phyloP scores from a whole-genome alignment of 176 grass and related monocot genomes.

The Musa acuminata region DNA sequence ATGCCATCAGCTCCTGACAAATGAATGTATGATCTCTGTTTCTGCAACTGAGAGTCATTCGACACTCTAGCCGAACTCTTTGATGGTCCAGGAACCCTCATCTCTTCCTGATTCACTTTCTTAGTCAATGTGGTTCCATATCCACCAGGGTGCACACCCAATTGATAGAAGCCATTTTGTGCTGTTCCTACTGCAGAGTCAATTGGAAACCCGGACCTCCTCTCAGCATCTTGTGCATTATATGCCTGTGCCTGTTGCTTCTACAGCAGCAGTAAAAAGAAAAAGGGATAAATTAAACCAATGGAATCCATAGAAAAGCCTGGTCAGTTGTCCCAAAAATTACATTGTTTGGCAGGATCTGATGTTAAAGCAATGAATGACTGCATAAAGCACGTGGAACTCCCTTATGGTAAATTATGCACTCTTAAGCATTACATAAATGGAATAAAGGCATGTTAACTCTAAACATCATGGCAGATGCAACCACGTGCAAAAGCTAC shows the following conservation, averaged over 20 bases:
- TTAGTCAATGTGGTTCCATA: slow-evolving; percentile 23
- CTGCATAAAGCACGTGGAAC: too few species aligned
- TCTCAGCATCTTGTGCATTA: slow-evolving; percentile 29
- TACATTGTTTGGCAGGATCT: too few species aligned
- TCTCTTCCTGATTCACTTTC: slow-evolving; percentile 20
- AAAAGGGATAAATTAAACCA: background rate
- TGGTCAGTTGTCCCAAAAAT: background rate
- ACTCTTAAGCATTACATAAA: too few species aligned
- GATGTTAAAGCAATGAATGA: too few species aligned
- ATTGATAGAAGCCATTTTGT: slow-evolving; percentile 5
- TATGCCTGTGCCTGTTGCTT: slow-evolving; percentile 42
- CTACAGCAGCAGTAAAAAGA: slow-evolving; percentile 14
- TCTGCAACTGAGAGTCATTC: slow-evolving; percentile 30
- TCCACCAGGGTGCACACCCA: slow-evolving; percentile 19
- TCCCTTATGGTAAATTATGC: too few species aligned
- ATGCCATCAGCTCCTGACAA: slow-evolving; percentile 8
- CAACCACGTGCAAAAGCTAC: background rate
- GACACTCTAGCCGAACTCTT: slow-evolving; percentile 46
- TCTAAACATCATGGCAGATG: background rate
- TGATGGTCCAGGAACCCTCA: slow-evolving; percentile 17
- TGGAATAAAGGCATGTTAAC: too few species aligned
- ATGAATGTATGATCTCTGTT: slow-evolving; percentile 41
- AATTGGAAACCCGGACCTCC: slow-evolving; percentile 35
- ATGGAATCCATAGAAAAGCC: background rate
- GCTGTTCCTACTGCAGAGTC: slow-evolving; percentile 19